Evolutionary conservation across 805 yeast species (phyloP).

Genomic region (Ascoidea asiatica): DNA sequence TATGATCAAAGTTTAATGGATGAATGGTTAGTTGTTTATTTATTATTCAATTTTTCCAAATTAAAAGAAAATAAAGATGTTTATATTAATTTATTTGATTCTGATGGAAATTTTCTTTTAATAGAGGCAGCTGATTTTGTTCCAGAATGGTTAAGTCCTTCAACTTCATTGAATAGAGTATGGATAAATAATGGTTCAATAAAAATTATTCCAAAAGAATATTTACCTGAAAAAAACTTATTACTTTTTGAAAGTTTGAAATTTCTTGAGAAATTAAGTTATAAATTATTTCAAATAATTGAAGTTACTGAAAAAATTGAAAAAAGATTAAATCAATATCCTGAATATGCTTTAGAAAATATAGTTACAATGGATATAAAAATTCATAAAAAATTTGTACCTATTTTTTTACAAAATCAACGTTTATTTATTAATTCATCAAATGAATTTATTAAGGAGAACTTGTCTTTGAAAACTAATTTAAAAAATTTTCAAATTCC

Average conservation of each 20-base stretch:
- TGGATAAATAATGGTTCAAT: constrained; percentile 35
- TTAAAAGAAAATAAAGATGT: constrained; percentile 18
- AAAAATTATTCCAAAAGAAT: constrained; percentile 25
- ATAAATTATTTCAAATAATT: constrained; percentile 18
- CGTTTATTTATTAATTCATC: no score
- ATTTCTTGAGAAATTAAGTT: constrained; percentile 24
- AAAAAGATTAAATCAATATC: constrained; percentile 14
- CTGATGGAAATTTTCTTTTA: constrained; percentile 42
- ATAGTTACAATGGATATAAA: constrained; percentile 12
- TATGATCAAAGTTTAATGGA: constrained; percentile 32
- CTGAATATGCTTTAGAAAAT: constrained; percentile 17
- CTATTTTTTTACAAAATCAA: no score
- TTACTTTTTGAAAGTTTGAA: constrained; percentile 24
- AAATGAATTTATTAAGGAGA: no score
- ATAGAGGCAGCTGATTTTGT: constrained; percentile 33
- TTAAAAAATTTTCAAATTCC: no score
- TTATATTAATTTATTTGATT: constrained; percentile 33
- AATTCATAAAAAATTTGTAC: constrained; percentile 10
- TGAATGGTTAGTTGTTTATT: constrained; percentile 27
- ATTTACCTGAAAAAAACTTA: constrained; percentile 21
- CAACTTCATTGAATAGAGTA: constrained; percentile 31
- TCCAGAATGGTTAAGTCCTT: constrained; percentile 35
- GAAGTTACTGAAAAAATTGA: constrained; percentile 13
- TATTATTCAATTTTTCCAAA: constrained; percentile 25
- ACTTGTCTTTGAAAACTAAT: no score